Conservation (phyloP, 2,329 filamentous ascomycete genomes). For the Fusarium sp. region DNA sequence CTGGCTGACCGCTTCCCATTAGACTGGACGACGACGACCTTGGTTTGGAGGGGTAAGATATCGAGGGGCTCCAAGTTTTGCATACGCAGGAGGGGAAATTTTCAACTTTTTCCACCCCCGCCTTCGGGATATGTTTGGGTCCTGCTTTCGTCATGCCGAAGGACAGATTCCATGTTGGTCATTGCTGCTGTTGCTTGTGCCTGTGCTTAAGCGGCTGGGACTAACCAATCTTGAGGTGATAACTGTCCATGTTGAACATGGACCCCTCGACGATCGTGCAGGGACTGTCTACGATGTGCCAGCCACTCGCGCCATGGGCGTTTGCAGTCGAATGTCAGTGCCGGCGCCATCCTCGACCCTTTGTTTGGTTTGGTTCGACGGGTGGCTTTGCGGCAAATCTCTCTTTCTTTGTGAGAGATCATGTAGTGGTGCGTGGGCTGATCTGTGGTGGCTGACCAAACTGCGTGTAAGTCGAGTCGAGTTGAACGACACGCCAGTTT, state of each 20-base stretch:
- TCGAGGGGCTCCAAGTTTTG: constrained; percentile 30
- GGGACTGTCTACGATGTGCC: constrained; percentile 16
- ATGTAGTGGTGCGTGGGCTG: constrained; percentile 17
- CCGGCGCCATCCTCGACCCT: constrained; percentile 22
- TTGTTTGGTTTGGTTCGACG: background rate
- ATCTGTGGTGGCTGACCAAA: constrained; percentile 15
- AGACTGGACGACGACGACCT: constrained; percentile 43
- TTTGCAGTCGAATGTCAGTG: constrained; percentile 32
- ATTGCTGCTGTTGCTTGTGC: background rate
- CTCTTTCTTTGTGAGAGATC: constrained; percentile 1
- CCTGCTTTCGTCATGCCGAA: background rate
- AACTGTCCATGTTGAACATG: constrained; percentile 5
- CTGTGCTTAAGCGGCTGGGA: background rate
- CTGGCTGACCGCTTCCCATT: constrained; percentile 45
- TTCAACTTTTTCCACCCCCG: constrained; percentile 5
- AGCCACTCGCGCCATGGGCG: constrained; percentile 27
- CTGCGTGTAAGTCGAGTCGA: constrained; percentile 15
- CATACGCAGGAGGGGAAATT: background rate
- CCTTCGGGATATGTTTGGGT: background rate
- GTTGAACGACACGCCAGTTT: constrained; percentile 4
- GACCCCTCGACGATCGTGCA: background rate
- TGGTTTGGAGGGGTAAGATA: constrained; percentile 24
- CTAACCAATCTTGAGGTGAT: constrained; percentile 7
- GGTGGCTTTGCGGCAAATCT: constrained; percentile 12
- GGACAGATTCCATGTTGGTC: constrained; percentile 9